Evolutionary conservation across 2,329 filamentous ascomycete species (phyloP).

Genomic region (Talaromyces marneffei): DNA sequence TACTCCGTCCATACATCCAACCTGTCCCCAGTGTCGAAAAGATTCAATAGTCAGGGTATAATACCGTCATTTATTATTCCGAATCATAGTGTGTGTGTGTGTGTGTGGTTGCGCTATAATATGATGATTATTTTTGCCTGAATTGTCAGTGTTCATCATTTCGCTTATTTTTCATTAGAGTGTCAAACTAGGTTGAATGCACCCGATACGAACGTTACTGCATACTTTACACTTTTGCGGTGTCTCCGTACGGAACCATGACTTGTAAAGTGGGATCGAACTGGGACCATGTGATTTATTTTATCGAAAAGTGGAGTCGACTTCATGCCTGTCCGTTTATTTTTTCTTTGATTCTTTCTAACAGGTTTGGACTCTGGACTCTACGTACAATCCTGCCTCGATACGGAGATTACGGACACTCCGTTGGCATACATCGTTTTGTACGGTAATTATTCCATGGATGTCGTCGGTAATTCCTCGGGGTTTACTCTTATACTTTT

Average conservation of each 20-base stretch:
- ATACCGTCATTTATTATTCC: not conserved
- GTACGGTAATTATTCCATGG: not conserved
- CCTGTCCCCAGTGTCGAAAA: too few relatives aligned
- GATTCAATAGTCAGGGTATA: not conserved
- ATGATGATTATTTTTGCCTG: not conserved
- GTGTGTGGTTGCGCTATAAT: not conserved
- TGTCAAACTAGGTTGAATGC: not conserved
- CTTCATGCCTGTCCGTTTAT: not conserved
- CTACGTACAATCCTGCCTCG: not conserved
- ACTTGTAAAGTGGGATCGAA: not conserved
- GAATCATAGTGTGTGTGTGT: not conserved
- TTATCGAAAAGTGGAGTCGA: conserved; percentile 1
- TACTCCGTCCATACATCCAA: not conserved
- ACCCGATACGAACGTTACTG: not conserved
- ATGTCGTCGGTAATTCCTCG: not conserved
- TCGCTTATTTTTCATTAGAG: not conserved
- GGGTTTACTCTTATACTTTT: not conserved
- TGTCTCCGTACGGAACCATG: not conserved
- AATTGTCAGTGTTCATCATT: not conserved
- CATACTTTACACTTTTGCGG: not conserved
- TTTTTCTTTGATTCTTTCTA: not conserved
- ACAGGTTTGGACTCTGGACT: not conserved
- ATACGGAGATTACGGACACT: not conserved
- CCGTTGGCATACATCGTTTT: not conserved
- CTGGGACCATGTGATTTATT: conserved; percentile 1